Evolutionary conservation across 179 eudicot species (phyloP).

Genomic region (Beta corolliflora): DNA sequence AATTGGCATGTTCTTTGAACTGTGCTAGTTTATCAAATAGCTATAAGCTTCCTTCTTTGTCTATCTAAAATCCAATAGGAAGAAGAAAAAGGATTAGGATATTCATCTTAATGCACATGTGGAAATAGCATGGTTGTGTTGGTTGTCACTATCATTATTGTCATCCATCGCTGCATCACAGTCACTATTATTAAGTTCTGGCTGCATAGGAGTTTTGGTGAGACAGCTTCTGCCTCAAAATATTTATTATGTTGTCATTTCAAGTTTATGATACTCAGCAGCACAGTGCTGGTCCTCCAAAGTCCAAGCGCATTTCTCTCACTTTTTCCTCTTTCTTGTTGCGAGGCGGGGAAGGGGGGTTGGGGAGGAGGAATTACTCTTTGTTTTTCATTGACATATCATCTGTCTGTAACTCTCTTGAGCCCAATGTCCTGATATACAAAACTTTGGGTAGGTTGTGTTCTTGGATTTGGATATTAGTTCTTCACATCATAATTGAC

Average conservation of each 20-base stretch:
- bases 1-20: neutral
- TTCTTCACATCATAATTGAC: neutral
- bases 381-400: neutral
- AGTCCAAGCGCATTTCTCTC: neutral
- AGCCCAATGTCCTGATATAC: neutral
- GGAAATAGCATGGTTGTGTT: neutral
- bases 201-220: neutral
- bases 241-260: neutral
- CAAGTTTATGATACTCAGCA: neutral
- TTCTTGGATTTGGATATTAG: neutral
- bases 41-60: neutral
- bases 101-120: neutral
- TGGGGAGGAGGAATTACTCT: neutral
- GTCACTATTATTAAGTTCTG: neutral
- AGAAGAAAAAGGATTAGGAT: neutral
- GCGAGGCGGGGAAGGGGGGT: neutral
- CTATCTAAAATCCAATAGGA: neutral
- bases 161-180: neutral
- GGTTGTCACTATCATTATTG: neutral
- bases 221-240: neutral
- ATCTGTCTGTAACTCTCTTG: neutral
- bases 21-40: neutral
- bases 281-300: neutral
- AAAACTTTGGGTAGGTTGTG: neutral
- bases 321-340: neutral